Evolutionary conservation across 176 grass and related monocot species (phyloP), one percentile per base, ranked within the genome.

Genomic region (Areca catechu): DNA sequence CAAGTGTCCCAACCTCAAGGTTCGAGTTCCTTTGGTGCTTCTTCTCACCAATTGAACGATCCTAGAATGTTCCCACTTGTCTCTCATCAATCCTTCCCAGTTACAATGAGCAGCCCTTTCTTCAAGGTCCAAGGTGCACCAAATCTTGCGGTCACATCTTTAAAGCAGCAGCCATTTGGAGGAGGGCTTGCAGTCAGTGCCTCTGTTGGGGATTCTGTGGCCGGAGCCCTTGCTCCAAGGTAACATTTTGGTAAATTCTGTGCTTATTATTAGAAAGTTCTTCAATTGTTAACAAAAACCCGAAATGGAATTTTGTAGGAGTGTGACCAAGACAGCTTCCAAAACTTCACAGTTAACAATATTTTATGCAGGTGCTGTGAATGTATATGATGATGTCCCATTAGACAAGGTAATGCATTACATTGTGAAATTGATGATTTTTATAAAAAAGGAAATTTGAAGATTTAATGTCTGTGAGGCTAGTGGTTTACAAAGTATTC

Each of bases 311-410:
- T 43, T 66, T 70, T 79, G 70, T 12, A 96, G 92, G 72, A 66
- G 84, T 56, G 18, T 37, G 57, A 61, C 66, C 2, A 85, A 75
- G 66, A 57, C 81, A 1, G 70, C 77, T 69, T 16, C 55, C 30
- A 21, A 24, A 27, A 62, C 60, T 2, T 68, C 88, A 14, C 93
- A 89, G 19, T 30, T 98, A 49, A 98, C 93, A 3, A 89, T 98
- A 54, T 92, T 98, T 69, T 98, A 89, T 15, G 84, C 78, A 9
- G 88, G 93, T 47, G 70, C 70, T 53, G 93, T 98, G 30, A 91
- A 77, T 69, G 88, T 90, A 37, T 98, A 83, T 56, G 76, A 92
- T 30, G 84, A 92, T 49, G 48, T 98, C 67, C 76, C 88, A 3
- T 37, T 76, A 5, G 87, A 92, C 19, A 92, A 92, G 87, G 93